A percentile compares a stretch with the other conserved stretches of the same genome.
Evolutionary conservation across 106 monocot species (phyloP).

Genomic region (Dendrobium chrysotoxum): DNA sequence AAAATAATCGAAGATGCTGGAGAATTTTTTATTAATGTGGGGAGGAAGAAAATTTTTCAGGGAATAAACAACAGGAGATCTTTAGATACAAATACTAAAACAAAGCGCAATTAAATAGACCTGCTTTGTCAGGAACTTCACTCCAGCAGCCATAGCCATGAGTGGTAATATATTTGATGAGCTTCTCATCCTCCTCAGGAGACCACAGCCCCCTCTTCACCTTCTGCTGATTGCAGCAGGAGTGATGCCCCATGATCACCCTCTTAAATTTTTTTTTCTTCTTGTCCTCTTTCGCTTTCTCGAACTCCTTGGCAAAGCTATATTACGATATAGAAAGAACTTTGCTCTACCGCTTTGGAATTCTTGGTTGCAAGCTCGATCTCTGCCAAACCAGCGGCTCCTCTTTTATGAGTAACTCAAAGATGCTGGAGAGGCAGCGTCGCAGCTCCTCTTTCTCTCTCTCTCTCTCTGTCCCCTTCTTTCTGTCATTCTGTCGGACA

Average conservation of each 20-base stretch:
- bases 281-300: neutral
- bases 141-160: conserved; percentile 59
- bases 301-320: no score
- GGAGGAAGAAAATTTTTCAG: neutral
- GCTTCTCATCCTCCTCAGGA: conserved; percentile 20
- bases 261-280: no score
- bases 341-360: neutral
- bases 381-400: neutral
- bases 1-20: neutral
- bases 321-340: no score
- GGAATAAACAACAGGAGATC: neutral
- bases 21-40: neutral
- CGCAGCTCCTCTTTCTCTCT: neutral
- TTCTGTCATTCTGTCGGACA: conserved; percentile 3
- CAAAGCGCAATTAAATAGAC: neutral
- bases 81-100: neutral
- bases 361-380: neutral
- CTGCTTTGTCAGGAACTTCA: conserved; percentile 52
- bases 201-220: conserved; percentile 57
- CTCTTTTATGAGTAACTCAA: neutral
- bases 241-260: conserved; percentile 38
- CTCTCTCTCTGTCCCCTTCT: no score
- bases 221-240: conserved; percentile 57
- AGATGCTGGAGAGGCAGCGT: neutral
- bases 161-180: conserved; percentile 36